Evolutionary conservation across 1,139 yeast genomes (phyloP).

Genomic region (Hyphopichia fennica): DNA sequence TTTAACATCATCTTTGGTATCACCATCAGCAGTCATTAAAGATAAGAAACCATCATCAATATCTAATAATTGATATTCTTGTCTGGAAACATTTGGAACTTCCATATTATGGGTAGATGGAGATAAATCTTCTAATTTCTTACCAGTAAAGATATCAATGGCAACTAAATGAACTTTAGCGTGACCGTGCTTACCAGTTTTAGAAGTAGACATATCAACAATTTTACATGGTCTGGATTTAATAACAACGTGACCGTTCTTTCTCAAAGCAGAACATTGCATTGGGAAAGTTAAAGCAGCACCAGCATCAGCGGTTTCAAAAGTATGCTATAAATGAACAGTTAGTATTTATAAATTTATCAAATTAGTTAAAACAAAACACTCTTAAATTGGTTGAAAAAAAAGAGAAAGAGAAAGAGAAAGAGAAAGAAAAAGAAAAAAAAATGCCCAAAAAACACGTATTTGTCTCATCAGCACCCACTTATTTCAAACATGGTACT

Average conservation of each 20-base stretch:
- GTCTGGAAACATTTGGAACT: constrained; percentile 96
- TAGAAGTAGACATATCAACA: constrained; percentile 99
- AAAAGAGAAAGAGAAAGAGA: not conserved
- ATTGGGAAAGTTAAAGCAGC: constrained; percentile 98
- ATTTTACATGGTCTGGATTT: constrained; percentile 99
- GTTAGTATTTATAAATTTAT: constrained; percentile 31
- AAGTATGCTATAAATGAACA: constrained; percentile 62
- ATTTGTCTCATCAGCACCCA: too few species aligned
- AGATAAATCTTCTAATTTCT: constrained; percentile 99
- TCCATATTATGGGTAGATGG: constrained; percentile 99
- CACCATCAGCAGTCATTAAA: constrained; percentile 96
- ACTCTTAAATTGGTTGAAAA: not conserved
- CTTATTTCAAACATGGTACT: too few species aligned
- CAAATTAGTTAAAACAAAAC: too few species aligned
- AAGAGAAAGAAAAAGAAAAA: not conserved
- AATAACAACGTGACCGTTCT: constrained; percentile 98
- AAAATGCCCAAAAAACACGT: too few species aligned
- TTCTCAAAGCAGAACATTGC: constrained; percentile 99
- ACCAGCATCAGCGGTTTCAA: constrained; percentile 99
- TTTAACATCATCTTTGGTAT: constrained; percentile 98
- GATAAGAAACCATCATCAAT: constrained; percentile 98
- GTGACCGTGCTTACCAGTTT: constrained; percentile 99
- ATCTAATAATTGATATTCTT: constrained; percentile 95
- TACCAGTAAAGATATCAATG: constrained; percentile 97
- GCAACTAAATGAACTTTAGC: constrained; percentile 99